A percentile compares a stretch with the other conserved stretches of the same genome.
These are phyloP conservation scores for Saccharomycopsis schoenii DNA, from an alignment of 805 yeast species.

Conservation along the genomic window DNA sequence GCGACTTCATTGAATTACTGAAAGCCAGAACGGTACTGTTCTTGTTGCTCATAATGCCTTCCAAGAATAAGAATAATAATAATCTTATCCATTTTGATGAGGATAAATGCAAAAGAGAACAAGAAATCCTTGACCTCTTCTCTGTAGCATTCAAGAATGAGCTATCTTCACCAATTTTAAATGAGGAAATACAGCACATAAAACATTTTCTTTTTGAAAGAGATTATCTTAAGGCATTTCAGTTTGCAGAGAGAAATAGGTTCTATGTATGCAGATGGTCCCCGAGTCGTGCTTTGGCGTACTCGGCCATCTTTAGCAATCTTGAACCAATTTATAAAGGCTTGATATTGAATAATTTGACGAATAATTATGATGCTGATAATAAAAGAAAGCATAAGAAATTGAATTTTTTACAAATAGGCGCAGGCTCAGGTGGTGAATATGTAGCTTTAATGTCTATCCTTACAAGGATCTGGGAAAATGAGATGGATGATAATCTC, in stretches of 20 bases:
- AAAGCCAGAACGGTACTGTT: too few relatives aligned
- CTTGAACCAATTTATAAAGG: conserved; percentile 32
- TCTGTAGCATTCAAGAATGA: conserved; percentile 5
- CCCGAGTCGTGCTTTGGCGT: conserved; percentile 70
- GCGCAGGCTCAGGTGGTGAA: conserved; percentile 91
- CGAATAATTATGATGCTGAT: background rate
- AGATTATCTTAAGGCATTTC: conserved; percentile 63
- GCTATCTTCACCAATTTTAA: conserved; percentile 19
- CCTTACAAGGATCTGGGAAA: conserved; percentile 28
- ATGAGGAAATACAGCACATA: conserved; percentile 50
- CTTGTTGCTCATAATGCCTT: background rate
- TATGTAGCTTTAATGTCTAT: conserved; percentile 52
- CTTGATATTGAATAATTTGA: background rate
- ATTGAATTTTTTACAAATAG: conserved; percentile 49
- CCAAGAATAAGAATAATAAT: background rate
- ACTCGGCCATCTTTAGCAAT: conserved; percentile 53
- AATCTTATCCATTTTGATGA: conserved; percentile 3
- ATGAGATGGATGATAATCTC: conserved; percentile 22
- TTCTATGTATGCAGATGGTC: conserved; percentile 85
- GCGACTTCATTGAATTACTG: too few relatives aligned
- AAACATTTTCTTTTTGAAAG: conserved; percentile 62
- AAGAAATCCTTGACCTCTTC: conserved; percentile 16
- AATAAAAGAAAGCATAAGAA: conserved; percentile 11
- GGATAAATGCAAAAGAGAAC: conserved; percentile 6
- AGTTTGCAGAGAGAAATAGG: conserved; percentile 47